phyloP scores from a whole-genome alignment of 495 filamentous ascomycete species.

The Penicillium samsonianum region DNA sequence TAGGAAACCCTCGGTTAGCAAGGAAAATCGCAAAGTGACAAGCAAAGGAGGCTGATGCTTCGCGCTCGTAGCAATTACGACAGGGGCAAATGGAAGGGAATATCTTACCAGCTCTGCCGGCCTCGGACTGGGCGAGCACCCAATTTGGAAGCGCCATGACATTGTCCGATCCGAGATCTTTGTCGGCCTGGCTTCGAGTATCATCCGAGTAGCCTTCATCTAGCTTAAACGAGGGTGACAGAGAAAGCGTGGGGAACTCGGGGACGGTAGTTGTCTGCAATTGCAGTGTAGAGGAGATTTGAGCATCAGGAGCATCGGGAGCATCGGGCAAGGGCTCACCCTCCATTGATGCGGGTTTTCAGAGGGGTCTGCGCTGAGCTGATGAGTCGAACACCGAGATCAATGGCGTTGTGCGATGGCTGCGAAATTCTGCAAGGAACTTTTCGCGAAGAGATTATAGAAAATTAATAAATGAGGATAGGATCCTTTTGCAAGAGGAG shows the following conservation, averaged over 20 bases:
- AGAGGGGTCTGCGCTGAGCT: slow-evolving; percentile 1
- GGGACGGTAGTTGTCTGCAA: slow-evolving; percentile 31
- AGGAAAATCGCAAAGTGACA: neutral
- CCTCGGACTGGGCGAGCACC: slow-evolving; percentile 53
- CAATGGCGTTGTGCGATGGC: slow-evolving; percentile 6
- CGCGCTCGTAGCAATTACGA: neutral
- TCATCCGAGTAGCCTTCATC: slow-evolving; percentile 71
- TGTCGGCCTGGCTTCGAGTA: slow-evolving; percentile 56
- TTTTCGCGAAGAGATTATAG: neutral
- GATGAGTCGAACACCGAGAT: neutral
- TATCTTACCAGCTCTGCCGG: slow-evolving; percentile 55
- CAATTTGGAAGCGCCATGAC: slow-evolving; percentile 52
- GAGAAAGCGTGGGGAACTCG: slow-evolving; percentile 34
- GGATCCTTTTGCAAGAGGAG: neutral
- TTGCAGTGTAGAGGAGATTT: slow-evolving; percentile 25
- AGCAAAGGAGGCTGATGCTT: neutral
- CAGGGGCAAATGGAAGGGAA: neutral
- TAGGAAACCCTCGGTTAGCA: slow-evolving; percentile 12
- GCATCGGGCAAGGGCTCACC: slow-evolving; percentile 27
- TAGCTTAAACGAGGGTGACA: slow-evolving; percentile 52
- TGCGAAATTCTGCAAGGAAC: neutral
- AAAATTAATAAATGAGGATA: neutral
- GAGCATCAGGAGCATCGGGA: slow-evolving; percentile 17
- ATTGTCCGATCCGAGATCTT: slow-evolving; percentile 41
- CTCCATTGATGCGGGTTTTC: slow-evolving; percentile 34